Conservation (phyloP, 192 early-diverging fungal species). For the Podila horticola region DNA sequence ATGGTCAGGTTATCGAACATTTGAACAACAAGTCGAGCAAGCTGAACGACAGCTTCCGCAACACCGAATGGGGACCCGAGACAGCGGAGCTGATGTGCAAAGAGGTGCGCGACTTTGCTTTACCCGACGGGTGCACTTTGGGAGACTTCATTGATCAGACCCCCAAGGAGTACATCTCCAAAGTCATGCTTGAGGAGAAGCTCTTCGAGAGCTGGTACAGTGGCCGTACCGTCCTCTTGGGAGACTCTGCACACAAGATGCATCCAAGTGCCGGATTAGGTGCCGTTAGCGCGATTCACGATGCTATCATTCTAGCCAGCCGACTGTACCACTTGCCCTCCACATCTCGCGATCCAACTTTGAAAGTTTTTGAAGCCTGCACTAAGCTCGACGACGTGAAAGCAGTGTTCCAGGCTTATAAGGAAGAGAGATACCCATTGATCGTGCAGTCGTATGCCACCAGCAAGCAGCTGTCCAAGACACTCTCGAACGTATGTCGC, state of each 20-base stretch:
- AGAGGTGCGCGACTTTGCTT: slow-evolving; percentile 6
- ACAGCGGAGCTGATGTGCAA: slow-evolving; percentile 8
- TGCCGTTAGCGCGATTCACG: too few species aligned
- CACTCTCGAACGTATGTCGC: too few species aligned
- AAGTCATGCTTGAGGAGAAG: slow-evolving; percentile 46
- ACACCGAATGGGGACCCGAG: slow-evolving; percentile 8
- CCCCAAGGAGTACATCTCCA: slow-evolving; percentile 26
- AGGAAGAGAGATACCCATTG: too few species aligned
- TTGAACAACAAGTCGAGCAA: not conserved
- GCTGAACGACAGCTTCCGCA: not conserved
- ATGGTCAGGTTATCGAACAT: not conserved
- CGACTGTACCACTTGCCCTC: too few species aligned
- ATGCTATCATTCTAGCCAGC: too few species aligned
- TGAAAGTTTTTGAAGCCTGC: too few species aligned
- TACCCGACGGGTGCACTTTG: slow-evolving; percentile 8
- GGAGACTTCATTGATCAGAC: slow-evolving; percentile 27
- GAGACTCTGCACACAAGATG: not conserved
- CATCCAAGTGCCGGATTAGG: too few species aligned
- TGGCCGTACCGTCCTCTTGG: slow-evolving; percentile 11
- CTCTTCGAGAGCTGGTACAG: slow-evolving; percentile 26
- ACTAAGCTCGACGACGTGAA: too few species aligned
- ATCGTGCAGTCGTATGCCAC: too few species aligned
- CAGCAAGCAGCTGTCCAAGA: too few species aligned
- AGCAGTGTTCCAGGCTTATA: too few species aligned
- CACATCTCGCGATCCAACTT: too few species aligned